Percentiles rank a stretch among this genome's conserved stretches.
Evolutionary conservation across 2,329 filamentous ascomycete genomes (phyloP).

Genomic region (Teratosphaeria nubilosa): DNA sequence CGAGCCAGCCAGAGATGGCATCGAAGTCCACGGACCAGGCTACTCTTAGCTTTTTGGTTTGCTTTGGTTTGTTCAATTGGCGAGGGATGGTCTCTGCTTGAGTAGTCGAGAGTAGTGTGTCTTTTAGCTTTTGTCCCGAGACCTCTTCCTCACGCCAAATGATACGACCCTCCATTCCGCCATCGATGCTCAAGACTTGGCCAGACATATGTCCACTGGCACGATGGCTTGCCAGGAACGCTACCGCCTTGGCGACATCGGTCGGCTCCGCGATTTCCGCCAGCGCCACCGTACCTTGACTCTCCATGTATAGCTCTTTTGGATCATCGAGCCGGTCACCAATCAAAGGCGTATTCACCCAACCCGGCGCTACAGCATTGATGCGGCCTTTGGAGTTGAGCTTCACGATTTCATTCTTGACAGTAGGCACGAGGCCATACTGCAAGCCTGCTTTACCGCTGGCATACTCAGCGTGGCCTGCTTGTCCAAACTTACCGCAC

Average conservation of each 20-base stretch:
- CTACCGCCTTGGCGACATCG: conserved; percentile 40
- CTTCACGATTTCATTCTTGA: conserved; percentile 46
- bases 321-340: conserved; percentile 41
- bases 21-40: conserved; percentile 44
- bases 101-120: neutral
- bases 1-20: conserved; percentile 47
- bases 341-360: conserved; percentile 38
- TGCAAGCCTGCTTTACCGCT: conserved; percentile 43
- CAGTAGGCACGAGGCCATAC: conserved; percentile 42
- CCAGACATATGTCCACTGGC: conserved; percentile 47
- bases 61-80: conserved; percentile 4
- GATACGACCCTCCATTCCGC: conserved; percentile 42
- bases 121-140: conserved; percentile 5
- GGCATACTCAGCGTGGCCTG: conserved; percentile 42
- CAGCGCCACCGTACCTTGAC: conserved; percentile 39
- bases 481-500: conserved; percentile 42
- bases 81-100: conserved; percentile 1
- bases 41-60: conserved; percentile 28
- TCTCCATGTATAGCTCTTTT: conserved; percentile 40
- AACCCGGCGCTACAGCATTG: conserved; percentile 43
- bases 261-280: conserved; percentile 39
- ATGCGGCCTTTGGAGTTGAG: conserved; percentile 43
- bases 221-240: conserved; percentile 41
- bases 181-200: conserved; percentile 42
- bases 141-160: conserved; percentile 38